Conservation (phyloP, 2,329 filamentous ascomycete species). For the Diaporthe ilicicola region DNA sequence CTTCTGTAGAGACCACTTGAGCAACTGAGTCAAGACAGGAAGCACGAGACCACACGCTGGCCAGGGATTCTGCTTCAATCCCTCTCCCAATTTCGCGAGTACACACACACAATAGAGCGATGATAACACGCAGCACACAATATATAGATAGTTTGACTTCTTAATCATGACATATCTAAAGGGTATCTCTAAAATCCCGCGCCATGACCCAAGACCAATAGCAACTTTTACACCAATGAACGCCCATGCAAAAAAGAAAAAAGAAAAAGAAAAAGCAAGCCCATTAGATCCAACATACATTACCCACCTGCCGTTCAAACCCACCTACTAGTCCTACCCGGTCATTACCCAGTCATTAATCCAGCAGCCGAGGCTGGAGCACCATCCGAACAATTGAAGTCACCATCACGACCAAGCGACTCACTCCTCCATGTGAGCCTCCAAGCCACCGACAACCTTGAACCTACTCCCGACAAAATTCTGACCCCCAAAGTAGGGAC, state of each 20-base stretch:
- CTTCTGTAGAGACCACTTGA: not conserved
- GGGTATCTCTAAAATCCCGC: conserved; percentile 24
- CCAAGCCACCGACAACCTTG: conserved; percentile 28
- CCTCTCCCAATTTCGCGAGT: not conserved
- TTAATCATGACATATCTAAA: conserved; percentile 8
- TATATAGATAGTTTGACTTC: not conserved
- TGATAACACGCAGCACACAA: not conserved
- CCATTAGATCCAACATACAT: not conserved
- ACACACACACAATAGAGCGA: not conserved
- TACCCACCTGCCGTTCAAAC: not conserved
- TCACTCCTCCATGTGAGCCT: conserved; percentile 33
- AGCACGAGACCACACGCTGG: no score
- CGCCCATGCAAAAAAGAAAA: not conserved
- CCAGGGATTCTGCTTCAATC: no score
- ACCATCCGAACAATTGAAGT: not conserved
- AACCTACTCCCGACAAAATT: conserved; percentile 32
- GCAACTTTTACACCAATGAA: not conserved
- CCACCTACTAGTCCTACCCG: not conserved
- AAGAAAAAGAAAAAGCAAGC: no score
- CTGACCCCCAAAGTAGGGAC: conserved; percentile 18
- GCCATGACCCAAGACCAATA: not conserved
- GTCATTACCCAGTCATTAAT: not conserved
- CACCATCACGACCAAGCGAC: not conserved
- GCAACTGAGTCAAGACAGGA: no score
- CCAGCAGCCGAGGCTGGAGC: not conserved